phyloP scores from a whole-genome alignment of 495 filamentous ascomycete species.

The Aspergillus mulundensis region DNA sequence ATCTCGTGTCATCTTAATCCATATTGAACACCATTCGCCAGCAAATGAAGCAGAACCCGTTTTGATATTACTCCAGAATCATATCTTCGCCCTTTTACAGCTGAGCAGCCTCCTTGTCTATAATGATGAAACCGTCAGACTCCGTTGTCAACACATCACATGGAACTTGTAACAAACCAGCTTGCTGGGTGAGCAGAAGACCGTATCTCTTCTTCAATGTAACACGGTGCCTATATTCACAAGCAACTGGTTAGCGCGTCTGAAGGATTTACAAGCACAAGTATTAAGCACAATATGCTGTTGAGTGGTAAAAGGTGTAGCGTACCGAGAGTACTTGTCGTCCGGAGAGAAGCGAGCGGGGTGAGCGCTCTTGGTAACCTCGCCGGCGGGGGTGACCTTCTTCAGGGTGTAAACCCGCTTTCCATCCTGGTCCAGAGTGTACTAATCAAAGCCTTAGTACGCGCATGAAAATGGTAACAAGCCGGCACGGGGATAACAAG shows the following conservation, averaged over 20 bases:
- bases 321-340: constrained; percentile 89
- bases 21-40: constrained; percentile 47
- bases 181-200: constrained; percentile 78
- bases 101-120: constrained; percentile 31
- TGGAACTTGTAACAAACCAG: constrained; percentile 30
- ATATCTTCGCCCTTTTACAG: constrained; percentile 10
- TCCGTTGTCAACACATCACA: not conserved
- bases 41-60: constrained; percentile 29
- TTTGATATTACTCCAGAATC: constrained; percentile 27
- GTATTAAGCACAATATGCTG: not conserved
- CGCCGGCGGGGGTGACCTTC: constrained; percentile 52
- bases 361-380: constrained; percentile 92
- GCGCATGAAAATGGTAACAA: not conserved
- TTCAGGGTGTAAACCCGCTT: constrained; percentile 77
- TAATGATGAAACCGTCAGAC: constrained; percentile 12
- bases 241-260: not conserved
- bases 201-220: constrained; percentile 89
- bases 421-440: constrained; percentile 70
- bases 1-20: constrained; percentile 29
- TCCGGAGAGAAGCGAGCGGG: constrained; percentile 96
- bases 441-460: constrained; percentile 40
- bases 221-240: constrained; percentile 66
- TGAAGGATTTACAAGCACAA: not conserved
- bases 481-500: not conserved
- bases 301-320: not conserved